Conservation (phyloP, 345 rosid species). For the Populus ilicifolia region DNA sequence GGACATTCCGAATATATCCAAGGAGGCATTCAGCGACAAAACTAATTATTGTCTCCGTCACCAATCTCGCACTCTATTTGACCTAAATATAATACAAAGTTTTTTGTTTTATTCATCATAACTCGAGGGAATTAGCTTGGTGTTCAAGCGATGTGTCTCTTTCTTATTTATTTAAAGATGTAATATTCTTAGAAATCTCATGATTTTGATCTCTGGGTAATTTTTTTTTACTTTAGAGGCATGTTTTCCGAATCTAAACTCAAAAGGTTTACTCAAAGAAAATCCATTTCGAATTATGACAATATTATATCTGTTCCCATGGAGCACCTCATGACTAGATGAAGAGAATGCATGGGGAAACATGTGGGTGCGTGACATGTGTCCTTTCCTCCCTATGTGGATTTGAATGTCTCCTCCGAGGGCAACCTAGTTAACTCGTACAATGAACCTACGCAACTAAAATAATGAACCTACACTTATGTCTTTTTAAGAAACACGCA, state of each 20-base stretch:
- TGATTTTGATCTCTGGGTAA: no score
- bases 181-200: no score
- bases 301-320: no score
- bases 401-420: slow-evolving; percentile 12
- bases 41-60: slow-evolving; percentile 19
- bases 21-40: slow-evolving; percentile 11
- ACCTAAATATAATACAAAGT: no score
- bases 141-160: no score
- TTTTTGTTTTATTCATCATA: no score
- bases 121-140: no score
- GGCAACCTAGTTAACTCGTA: background rate
- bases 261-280: no score
- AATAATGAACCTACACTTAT: background rate
- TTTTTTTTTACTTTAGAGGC: no score
- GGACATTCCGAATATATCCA: slow-evolving; percentile 15
- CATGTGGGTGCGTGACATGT: background rate
- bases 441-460: background rate
- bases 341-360: slow-evolving; percentile 9
- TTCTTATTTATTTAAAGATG: no score
- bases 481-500: background rate
- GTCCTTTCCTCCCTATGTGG: slow-evolving; percentile 11
- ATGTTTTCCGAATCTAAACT: no score
- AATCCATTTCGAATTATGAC: no score
- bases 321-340: slow-evolving; percentile 12
- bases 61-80: background rate